phyloP scores from a whole-genome alignment of 805 yeast species.

The Lipomyces yamadae region DNA sequence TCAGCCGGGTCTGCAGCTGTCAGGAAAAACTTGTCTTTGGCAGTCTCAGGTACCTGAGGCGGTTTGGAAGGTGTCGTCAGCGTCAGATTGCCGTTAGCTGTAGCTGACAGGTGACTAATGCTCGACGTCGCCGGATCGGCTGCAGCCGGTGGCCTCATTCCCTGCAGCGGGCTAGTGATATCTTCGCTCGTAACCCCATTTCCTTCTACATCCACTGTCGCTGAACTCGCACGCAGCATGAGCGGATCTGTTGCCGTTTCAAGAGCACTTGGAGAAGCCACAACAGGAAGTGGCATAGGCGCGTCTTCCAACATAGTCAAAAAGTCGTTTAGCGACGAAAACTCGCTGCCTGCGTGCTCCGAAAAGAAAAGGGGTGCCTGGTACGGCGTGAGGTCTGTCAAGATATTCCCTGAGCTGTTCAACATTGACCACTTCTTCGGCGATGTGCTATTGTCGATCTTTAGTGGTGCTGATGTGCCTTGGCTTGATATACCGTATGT shows the following conservation, averaged over 20 bases:
- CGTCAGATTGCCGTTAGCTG: conserved; percentile 32
- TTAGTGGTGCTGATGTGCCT: conserved; percentile 26
- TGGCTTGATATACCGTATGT: conserved; percentile 24
- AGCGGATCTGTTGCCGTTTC: conserved; percentile 13
- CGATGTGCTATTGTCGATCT: conserved; percentile 1
- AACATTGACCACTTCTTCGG: conserved; percentile 29
- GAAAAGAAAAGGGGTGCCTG: conserved; percentile 75
- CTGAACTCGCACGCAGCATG: conserved; percentile 6
- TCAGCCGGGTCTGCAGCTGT: conserved; percentile 98
- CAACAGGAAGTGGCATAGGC: conserved; percentile 15
- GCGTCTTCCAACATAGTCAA: conserved; percentile 83
- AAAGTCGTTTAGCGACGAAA: conserved; percentile 86
- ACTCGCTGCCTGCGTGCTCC: conserved; percentile 84
- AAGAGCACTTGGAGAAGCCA: conserved; percentile 9
- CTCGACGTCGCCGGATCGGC: neutral
- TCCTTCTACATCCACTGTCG: neutral
- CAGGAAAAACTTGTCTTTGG: conserved; percentile 87
- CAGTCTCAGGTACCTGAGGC: conserved; percentile 58
- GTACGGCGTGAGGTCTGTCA: conserved; percentile 28
- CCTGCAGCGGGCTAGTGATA: neutral
- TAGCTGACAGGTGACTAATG: conserved; percentile 15
- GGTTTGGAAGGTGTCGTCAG: conserved; percentile 20
- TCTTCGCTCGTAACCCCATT: neutral
- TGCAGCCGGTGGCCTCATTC: neutral
- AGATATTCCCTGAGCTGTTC: conserved; percentile 15